Base-by-base conservation (phyloP, 2,329 filamentous ascomycete species). In the Orbilia oligospora region DNA sequence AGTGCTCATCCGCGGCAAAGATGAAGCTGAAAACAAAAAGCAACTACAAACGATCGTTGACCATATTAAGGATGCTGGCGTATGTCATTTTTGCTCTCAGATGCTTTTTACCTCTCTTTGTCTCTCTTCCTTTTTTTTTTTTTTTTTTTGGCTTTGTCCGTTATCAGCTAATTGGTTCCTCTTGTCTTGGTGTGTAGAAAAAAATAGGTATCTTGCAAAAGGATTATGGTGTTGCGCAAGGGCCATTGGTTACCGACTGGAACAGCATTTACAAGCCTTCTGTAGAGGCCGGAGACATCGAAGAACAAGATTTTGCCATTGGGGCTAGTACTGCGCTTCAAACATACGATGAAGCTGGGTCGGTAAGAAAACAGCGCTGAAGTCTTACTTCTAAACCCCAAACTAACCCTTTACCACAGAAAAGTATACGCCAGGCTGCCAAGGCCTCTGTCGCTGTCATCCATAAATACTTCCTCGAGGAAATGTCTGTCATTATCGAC, bases 191-290 rank as follows among this genome's bases (percentile, higher is more conserved):
- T 27, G 36, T 46, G 58, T 81, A 94, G 91, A 96, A 95, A 84
- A 98, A 97, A 87, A 89, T 98, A 22, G 97, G 95, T 36, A 88
- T 94, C 46, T 87, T 98, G 67, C 87, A 91, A 58, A 97, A 97
- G 86, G 94, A 97, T 83, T 90, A 88, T 24, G 92, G 94, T 1
- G 90, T 88, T 66, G 75, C 68, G 4, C 80, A 82, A 33, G 96
- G 96, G 1, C 94, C 94, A 0, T 98, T 99, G 82, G 91, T 95
- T 83, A 94, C 97, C 69, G 96, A 99, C 85, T 99, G 96, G 96
- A 97, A 96, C 86, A 93, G 93, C 81, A 85, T 90, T 3, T 95
- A 93, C 82, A 87, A 88, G 16, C 72, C 91, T 2, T 49, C 65
- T n/a, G 64, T 79, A 92, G 22, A 90, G 93, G 79, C 92, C 91